These are phyloP conservation scores for Hypoxylon sp. DNA, from an alignment of 2,329 filamentous ascomycete species.

Conservation along the genomic window DNA sequence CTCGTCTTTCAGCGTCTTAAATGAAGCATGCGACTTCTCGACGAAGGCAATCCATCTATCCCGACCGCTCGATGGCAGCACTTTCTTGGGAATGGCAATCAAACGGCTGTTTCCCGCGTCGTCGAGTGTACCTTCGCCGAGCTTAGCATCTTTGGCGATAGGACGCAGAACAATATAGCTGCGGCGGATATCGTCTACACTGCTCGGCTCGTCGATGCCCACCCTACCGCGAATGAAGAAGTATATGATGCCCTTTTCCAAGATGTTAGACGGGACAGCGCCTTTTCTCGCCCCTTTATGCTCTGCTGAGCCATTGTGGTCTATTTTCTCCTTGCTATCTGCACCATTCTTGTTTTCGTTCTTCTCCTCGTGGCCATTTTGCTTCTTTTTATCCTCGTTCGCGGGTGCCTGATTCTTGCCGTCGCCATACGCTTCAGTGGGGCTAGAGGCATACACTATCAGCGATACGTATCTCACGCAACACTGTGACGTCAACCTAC, in stretches of 20 bases:
- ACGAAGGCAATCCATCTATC: slow-evolving; percentile 88
- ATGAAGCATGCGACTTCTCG: slow-evolving; percentile 77
- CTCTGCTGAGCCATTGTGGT: slow-evolving; percentile 52
- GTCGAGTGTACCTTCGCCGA: slow-evolving; percentile 66
- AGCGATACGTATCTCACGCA: slow-evolving; percentile 23
- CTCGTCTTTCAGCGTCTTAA: slow-evolving; percentile 78
- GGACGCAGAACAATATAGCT: slow-evolving; percentile 86
- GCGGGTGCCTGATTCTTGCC: slow-evolving; percentile 27
- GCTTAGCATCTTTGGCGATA: slow-evolving; percentile 76
- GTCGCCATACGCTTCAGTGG: slow-evolving; percentile 48
- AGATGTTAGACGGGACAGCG: slow-evolving; percentile 66
- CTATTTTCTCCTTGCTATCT: slow-evolving; percentile 63
- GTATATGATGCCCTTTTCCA: slow-evolving; percentile 92
- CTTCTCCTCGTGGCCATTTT: slow-evolving; percentile 1
- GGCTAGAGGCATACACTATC: slow-evolving; percentile 38
- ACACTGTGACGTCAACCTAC: slow-evolving; percentile 29
- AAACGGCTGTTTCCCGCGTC: slow-evolving; percentile 76
- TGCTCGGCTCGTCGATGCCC: slow-evolving; percentile 76
- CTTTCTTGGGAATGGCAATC: slow-evolving; percentile 87
- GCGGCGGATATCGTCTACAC: slow-evolving; percentile 80
- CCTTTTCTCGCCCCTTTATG: slow-evolving; percentile 53
- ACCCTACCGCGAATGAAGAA: slow-evolving; percentile 90
- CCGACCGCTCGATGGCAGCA: slow-evolving; percentile 75
- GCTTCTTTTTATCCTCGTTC: slow-evolving; percentile 21
- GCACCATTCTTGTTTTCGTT: slow-evolving; percentile 59